Evolutionary conservation across 495 filamentous ascomycete genomes (phyloP), one percentile per base, ranked within the genome.

Genomic region (Aspergillus carlsbadensis): DNA sequence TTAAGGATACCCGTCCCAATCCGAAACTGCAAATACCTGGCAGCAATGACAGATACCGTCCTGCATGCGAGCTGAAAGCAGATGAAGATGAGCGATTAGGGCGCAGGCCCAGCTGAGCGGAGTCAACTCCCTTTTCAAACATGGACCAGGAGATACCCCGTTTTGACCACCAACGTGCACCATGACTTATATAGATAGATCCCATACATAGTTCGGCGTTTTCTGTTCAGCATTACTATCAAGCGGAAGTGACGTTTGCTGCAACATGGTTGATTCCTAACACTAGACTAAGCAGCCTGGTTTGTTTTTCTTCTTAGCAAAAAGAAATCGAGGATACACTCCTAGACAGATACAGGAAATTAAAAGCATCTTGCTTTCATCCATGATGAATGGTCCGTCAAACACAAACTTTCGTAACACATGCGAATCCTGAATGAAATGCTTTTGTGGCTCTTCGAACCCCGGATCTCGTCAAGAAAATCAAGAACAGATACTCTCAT

Each of bases 1-100:
- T 83, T n/a, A 85, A 80, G 21, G 91, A 98, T 76, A 98, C 94
- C 4, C 80, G 87, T 57, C 93, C 90, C 10, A 98, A 98, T 63
- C 94, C 94, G 13, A 83, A 76, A 37, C 72, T 98, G 58, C 79
- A 74, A 56, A 65, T 78, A 18, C 5, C 51, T 1, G 15, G 14
- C 37, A 20, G 6, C 11, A 14, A 17, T 5, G 36, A 5, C 36
- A 39, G 36, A 72, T 96, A 88, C 65, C 70, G 87, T 31, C 94
- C 94, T 7, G 94, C 94, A 4, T 97, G 94, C 70, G 88, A 95
- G 66, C 73, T 98, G 52, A 80, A 84, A 39, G 84, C 91, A 53
- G 94, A 97, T 68, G 74, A 86, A 31, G 89, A 90, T 64, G 94
- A 98, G 73, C 81, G 94, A 39, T 70, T 96, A 21, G 94, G 94